A percentile compares a stretch with the other conserved stretches of the same genome.
These are phyloP conservation scores for Lunularia cruciata DNA, from an alignment of 225 moss, liverwort and hornwort genomes.

Conservation along the genomic window DNA sequence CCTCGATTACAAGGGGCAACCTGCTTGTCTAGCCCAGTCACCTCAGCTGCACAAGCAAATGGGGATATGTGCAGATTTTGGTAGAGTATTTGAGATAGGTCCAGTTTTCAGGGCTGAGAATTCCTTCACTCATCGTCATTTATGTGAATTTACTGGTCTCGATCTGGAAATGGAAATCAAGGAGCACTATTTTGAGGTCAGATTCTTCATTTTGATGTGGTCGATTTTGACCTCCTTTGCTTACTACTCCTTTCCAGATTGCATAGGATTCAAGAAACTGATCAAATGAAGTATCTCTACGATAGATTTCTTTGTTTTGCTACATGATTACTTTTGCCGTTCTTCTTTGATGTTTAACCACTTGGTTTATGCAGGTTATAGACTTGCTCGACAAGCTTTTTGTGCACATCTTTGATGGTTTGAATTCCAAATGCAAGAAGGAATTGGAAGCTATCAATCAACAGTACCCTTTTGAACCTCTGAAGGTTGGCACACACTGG, in stretches of 20 bases:
- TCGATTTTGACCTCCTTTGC: too few species aligned
- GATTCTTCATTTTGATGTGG: not conserved
- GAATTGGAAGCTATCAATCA: conserved; percentile 66
- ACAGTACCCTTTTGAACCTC: conserved; percentile 84
- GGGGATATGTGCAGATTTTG: conserved; percentile 86
- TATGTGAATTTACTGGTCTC: conserved; percentile 94
- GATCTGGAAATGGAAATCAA: conserved; percentile 99
- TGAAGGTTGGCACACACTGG: conserved; percentile 74
- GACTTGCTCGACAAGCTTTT: conserved; percentile 83
- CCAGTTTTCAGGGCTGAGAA: conserved; percentile 93
- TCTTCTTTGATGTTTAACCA: not conserved
- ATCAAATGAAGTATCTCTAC: too few species aligned
- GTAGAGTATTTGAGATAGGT: conserved; percentile 88
- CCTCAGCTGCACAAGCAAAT: conserved; percentile 95
- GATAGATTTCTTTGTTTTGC: too few species aligned
- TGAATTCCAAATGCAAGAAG: conserved; percentile 65
- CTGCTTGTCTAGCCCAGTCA: conserved; percentile 88
- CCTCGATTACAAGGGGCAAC: conserved; percentile 81
- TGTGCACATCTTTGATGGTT: conserved; percentile 79
- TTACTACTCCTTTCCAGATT: too few species aligned
- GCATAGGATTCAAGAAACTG: too few species aligned
- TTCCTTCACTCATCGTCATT: conserved; percentile 87
- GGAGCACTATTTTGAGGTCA: conserved; percentile 96
- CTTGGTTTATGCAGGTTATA: conserved; percentile 37
- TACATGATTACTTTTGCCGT: too few species aligned